These are phyloP conservation scores for Exserohilum rostratum DNA, from an alignment of 2,329 filamentous ascomycete species.

Conservation along the genomic window DNA sequence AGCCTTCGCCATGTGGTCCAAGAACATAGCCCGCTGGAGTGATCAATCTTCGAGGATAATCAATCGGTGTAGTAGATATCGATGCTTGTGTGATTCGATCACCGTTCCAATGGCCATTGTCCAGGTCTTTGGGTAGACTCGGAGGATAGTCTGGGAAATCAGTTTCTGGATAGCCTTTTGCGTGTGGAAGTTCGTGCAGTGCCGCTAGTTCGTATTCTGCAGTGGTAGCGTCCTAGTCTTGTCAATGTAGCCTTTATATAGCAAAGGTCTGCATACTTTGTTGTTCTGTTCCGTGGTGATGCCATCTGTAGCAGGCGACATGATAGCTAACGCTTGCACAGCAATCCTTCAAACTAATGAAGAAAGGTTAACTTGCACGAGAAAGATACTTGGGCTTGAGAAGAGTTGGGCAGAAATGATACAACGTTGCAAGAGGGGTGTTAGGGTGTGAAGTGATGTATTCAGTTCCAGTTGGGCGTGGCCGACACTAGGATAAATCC, in stretches of 20 bases:
- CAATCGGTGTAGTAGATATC: neutral
- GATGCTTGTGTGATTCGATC: neutral
- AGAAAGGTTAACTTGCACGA: too few species aligned
- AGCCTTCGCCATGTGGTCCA: neutral
- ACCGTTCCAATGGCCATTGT: neutral
- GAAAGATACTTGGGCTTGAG: neutral
- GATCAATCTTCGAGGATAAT: neutral
- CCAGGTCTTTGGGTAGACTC: neutral
- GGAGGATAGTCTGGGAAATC: neutral
- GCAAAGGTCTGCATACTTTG: neutral
- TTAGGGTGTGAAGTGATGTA: neutral
- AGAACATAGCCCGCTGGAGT: constrained; percentile 2
- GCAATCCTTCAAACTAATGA: neutral
- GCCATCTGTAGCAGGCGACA: neutral
- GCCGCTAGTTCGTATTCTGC: neutral
- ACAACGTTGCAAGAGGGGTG: neutral
- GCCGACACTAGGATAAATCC: neutral
- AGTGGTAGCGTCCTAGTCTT: neutral
- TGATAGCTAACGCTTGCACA: neutral
- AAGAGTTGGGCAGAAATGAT: neutral
- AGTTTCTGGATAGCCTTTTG: neutral
- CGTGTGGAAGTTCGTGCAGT: neutral
- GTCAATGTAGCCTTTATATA: neutral
- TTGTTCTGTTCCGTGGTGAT: neutral
- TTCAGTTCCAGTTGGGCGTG: neutral